These are phyloP conservation scores for Spirogloea muscicola DNA, from an alignment of 139 green algal genomes.

Conservation along the genomic window DNA sequence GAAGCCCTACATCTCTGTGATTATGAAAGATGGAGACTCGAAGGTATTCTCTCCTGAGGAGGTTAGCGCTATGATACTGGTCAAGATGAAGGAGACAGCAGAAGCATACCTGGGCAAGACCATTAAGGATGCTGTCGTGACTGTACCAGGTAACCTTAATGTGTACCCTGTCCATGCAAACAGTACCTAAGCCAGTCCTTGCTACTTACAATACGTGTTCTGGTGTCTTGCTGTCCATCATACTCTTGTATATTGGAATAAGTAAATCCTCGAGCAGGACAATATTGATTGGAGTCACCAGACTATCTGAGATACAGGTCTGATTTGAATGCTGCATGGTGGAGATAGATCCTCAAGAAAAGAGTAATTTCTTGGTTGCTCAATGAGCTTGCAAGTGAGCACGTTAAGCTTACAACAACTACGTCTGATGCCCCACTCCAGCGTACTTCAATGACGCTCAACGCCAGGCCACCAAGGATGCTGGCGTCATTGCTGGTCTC, in stretches of 20 bases:
- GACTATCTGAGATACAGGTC: no score
- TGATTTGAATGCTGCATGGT: no score
- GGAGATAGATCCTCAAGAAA: no score
- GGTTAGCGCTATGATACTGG: conserved; percentile 95
- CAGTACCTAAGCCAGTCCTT: no score
- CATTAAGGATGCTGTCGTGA: conserved; percentile 83
- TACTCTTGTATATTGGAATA: no score
- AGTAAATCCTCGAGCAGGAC: no score
- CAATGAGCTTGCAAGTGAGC: no score
- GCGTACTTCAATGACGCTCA: conserved; percentile 99
- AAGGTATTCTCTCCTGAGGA: conserved; percentile 90
- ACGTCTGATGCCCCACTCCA: no score
- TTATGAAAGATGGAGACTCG: conserved; percentile 54
- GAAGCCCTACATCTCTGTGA: conserved; percentile 89
- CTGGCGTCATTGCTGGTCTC: conserved; percentile 75
- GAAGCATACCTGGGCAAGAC: conserved; percentile 79
- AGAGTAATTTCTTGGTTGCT: no score
- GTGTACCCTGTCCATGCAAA: no score
- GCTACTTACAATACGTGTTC: conserved; percentile 1
- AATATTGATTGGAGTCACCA: no score
- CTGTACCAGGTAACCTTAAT: conserved; percentile 65
- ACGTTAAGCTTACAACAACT: no score
- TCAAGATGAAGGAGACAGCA: conserved; percentile 89
- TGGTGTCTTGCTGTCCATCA: background rate
- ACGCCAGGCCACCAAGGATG: conserved; percentile 94